A percentile compares a stretch with the other conserved stretches of the same genome.
Evolutionary conservation across 345 rosid species (phyloP).

Genomic region (Conringia planisiliqua): DNA sequence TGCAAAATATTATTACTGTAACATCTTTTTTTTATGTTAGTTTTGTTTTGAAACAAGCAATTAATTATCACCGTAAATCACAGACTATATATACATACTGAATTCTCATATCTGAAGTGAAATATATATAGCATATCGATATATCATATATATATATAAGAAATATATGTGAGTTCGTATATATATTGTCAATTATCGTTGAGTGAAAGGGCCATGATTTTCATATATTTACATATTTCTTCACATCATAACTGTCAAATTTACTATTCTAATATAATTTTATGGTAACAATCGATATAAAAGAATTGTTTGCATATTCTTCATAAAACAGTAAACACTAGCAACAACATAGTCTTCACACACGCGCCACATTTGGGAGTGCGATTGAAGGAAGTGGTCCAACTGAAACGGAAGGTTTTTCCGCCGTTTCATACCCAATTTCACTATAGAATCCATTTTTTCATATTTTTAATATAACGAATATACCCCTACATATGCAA

Average conservation of each 20-base stretch:
- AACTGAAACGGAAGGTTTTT: conserved; percentile 25
- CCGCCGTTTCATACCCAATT: conserved; percentile 38
- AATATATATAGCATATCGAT: not conserved
- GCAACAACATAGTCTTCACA: not conserved
- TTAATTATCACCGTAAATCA: not conserved
- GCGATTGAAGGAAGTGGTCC: conserved; percentile 31
- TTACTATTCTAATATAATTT: too few relatives aligned
- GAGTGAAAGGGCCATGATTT: too few relatives aligned
- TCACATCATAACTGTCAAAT: not conserved
- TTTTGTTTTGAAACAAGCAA: not conserved
- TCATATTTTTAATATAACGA: too few relatives aligned
- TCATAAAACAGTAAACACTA: not conserved
- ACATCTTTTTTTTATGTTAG: not conserved
- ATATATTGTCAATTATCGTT: too few relatives aligned
- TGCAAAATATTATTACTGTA: not conserved
- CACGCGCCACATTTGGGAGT: conserved; percentile 3
- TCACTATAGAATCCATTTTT: conserved; percentile 17
- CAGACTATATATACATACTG: not conserved
- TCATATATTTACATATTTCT: too few relatives aligned
- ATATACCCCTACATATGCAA: conserved; percentile 9
- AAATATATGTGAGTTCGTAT: too few relatives aligned
- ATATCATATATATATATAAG: not conserved
- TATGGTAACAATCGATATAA: not conserved
- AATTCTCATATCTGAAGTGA: not conserved
- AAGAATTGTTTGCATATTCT: not conserved